Conservation (phyloP, 805 yeast genomes). For the Ogataea nitratoaversa region DNA sequence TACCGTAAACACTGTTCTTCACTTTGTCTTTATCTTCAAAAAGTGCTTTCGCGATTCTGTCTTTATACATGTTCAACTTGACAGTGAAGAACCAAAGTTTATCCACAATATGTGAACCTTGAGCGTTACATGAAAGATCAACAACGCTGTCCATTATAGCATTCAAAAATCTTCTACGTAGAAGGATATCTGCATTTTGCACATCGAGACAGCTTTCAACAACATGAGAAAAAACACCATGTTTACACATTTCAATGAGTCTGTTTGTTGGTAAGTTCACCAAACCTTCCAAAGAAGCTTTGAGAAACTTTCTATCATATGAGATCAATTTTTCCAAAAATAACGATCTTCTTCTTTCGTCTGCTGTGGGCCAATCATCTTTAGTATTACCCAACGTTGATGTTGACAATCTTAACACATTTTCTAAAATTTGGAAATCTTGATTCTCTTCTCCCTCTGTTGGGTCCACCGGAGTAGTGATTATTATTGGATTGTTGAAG, state of each 20-base stretch:
- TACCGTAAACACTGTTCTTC: slow-evolving; percentile 84
- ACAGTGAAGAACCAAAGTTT: slow-evolving; percentile 75
- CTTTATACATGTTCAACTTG: slow-evolving; percentile 78
- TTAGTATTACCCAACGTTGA: slow-evolving; percentile 79
- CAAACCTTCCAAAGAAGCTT: slow-evolving; percentile 55
- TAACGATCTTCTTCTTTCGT: slow-evolving; percentile 75
- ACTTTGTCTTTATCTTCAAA: slow-evolving; percentile 56
- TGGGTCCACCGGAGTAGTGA: slow-evolving; percentile 23
- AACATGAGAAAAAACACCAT: slow-evolving; percentile 89
- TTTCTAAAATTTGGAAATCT: slow-evolving; percentile 54
- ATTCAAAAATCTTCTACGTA: slow-evolving; percentile 65
- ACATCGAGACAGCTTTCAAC: slow-evolving; percentile 61
- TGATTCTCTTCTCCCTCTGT: slow-evolving; percentile 26
- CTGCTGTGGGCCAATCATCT: slow-evolving; percentile 91
- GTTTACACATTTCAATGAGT: slow-evolving; percentile 70
- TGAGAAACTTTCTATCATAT: slow-evolving; percentile 58
- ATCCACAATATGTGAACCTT: slow-evolving; percentile 90
- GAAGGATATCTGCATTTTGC: slow-evolving; percentile 44
- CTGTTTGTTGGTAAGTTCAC: slow-evolving; percentile 57
- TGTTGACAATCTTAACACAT: slow-evolving; percentile 55
- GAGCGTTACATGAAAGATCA: slow-evolving; percentile 72
- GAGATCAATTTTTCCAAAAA: slow-evolving; percentile 70
- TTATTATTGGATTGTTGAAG: slow-evolving; percentile 33
- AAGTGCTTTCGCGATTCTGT: slow-evolving; percentile 72
- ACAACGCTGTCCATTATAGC: slow-evolving; percentile 48